Evolutionary conservation across 1,284 basidiomycete genomes (phyloP).

Genomic region (Ceratobasidium sp.): DNA sequence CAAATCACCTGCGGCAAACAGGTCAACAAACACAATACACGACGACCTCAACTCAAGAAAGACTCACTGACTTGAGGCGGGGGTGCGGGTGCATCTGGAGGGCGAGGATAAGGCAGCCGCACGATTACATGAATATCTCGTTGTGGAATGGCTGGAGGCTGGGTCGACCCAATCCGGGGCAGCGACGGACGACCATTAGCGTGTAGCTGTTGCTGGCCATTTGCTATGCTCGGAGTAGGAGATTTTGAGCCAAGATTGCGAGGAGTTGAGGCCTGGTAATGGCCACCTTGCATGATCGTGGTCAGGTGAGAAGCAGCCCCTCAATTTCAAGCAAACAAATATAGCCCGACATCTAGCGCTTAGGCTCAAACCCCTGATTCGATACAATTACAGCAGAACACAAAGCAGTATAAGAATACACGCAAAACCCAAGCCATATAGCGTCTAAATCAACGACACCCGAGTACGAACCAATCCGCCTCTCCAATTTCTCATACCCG

Average conservation of each 20-base stretch:
- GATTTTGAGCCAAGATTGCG: background rate
- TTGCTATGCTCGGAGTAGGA: constrained; percentile 39
- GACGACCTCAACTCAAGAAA: constrained; percentile 4
- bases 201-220: constrained; percentile 21
- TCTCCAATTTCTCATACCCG: constrained; percentile 87
- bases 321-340: constrained; percentile 7
- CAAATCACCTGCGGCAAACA: constrained; percentile 66
- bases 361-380: background rate
- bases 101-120: constrained; percentile 74
- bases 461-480: constrained; percentile 81
- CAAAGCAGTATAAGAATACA: constrained; percentile 34
- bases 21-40: constrained; percentile 30
- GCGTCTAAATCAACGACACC: constrained; percentile 76
- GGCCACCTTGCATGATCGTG: constrained; percentile 1
- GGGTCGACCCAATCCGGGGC: background rate
- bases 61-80: constrained; percentile 67
- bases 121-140: constrained; percentile 69
- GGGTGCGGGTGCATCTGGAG: constrained; percentile 63
- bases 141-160: constrained; percentile 42
- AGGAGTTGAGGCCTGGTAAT: background rate
- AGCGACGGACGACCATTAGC: constrained; percentile 14
- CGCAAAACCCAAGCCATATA: constrained; percentile 30
- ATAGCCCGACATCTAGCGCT: constrained; percentile 1
- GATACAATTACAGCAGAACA: constrained; percentile 39
- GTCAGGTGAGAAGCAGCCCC: background rate